Conservation (phyloP, 768 basidiomycete species). For the Suillus brevipes region DNA sequence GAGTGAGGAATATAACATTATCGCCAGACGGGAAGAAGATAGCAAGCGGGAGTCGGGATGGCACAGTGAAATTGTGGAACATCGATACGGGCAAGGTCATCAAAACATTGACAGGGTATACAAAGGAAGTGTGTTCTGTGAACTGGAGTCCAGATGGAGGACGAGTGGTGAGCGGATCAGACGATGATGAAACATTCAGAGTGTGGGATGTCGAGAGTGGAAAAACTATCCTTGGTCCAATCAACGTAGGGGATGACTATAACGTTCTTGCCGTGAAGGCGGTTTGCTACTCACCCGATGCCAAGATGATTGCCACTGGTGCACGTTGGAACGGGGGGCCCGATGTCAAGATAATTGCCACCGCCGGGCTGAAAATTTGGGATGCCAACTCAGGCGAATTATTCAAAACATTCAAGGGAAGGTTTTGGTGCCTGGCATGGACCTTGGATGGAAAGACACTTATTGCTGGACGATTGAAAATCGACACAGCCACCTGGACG, state of each 20-base stretch:
- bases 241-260: not conserved
- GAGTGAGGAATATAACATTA: not conserved
- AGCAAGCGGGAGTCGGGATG: not conserved
- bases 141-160: not conserved
- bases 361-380: not conserved
- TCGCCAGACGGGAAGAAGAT: not conserved
- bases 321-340: too few relatives aligned
- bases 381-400: not conserved
- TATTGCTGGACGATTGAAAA: accelerated
- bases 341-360: too few relatives aligned
- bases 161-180: not conserved
- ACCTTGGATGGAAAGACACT: not conserved
- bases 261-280: too few relatives aligned
- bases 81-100: not conserved
- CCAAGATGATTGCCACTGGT: not conserved
- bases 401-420: not conserved
- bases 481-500: not conserved
- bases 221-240: not conserved
- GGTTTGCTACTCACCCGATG: not conserved
- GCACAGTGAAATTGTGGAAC: not conserved
- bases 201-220: not conserved
- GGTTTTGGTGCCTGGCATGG: not conserved
- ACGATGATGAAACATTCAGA: not conserved
- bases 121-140: not conserved
- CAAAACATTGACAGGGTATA: not conserved